A percentile compares a stretch with the other conserved stretches of the same genome.
These are phyloP conservation scores for Boeremia lycopersici DNA, from an alignment of 2,329 filamentous ascomycete species.

Conservation along the genomic window DNA sequence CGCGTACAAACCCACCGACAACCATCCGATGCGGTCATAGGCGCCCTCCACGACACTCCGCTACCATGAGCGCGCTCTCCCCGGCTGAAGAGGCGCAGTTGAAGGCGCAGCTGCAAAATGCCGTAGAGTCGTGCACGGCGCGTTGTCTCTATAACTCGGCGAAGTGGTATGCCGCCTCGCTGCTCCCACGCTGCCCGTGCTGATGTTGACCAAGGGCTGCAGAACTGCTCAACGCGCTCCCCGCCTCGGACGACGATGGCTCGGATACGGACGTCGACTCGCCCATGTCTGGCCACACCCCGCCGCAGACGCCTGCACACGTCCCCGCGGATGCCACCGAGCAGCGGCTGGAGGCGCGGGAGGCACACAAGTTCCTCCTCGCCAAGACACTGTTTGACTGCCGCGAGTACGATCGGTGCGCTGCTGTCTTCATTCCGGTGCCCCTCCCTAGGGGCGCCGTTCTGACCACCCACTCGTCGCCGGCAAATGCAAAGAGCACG, in stretches of 20 bases:
- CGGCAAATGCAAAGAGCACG: slow-evolving; percentile 42
- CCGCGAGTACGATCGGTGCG: slow-evolving; percentile 91
- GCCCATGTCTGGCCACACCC: slow-evolving; percentile 61
- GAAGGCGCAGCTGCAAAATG: slow-evolving; percentile 77
- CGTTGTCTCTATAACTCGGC: slow-evolving; percentile 93
- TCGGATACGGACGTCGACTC: slow-evolving; percentile 66
- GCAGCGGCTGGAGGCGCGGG: slow-evolving; percentile 75
- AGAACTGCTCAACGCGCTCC: slow-evolving; percentile 86
- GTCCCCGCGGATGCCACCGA: slow-evolving; percentile 71
- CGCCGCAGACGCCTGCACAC: slow-evolving; percentile 51
- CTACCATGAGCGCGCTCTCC: slow-evolving; percentile 43
- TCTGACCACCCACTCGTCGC: slow-evolving; percentile 50
- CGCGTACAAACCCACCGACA: slow-evolving; percentile 18
- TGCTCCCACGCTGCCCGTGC: slow-evolving; percentile 12
- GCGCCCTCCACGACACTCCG: slow-evolving; percentile 11
- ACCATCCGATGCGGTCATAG: slow-evolving; percentile 18
- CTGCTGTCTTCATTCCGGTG: slow-evolving; percentile 84
- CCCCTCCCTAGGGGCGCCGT: slow-evolving; percentile 73
- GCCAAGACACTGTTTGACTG: slow-evolving; percentile 96
- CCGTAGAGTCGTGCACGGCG: slow-evolving; percentile 89
- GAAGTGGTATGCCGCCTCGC: slow-evolving; percentile 73
- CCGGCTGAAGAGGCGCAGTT: slow-evolving; percentile 62
- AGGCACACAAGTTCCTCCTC: slow-evolving; percentile 82
- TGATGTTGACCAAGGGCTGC: slow-evolving; percentile 72
- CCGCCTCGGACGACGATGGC: slow-evolving; percentile 58